A percentile compares a stretch with the other conserved stretches of the same genome.
Evolutionary conservation across 1,139 yeast species (phyloP).

Genomic region (Kluyveromyces sp.): DNA sequence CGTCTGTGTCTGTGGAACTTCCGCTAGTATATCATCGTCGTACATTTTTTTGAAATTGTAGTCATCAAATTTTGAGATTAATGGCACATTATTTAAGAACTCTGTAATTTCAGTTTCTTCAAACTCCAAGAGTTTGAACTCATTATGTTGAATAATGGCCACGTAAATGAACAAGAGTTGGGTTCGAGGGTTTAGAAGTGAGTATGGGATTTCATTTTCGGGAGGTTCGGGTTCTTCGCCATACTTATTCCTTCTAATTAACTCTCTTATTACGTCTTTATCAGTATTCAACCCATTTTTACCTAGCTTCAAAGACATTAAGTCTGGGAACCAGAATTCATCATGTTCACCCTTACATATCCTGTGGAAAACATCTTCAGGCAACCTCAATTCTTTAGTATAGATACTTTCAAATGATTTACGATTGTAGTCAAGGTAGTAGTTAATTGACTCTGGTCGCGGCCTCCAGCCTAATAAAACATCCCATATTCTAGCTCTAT

Average conservation of each 20-base stretch:
- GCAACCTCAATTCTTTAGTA: conserved; percentile 11
- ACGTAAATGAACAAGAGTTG: conserved; percentile 71
- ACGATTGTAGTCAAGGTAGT: conserved; percentile 32
- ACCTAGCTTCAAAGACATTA: conserved; percentile 25
- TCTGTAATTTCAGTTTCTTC: conserved; percentile 88
- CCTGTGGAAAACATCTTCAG: conserved; percentile 11
- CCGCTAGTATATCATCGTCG: conserved; percentile 12
- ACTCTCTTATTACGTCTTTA: conserved; percentile 23
- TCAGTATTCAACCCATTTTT: conserved; percentile 21
- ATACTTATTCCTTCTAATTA: conserved; percentile 22
- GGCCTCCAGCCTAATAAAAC: conserved; percentile 72
- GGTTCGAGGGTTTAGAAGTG: conserved; percentile 66
- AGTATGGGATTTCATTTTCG: conserved; percentile 42
- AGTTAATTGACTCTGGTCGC: conserved; percentile 28
- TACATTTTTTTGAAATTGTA: conserved; percentile 23
- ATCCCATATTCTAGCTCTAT: conserved; percentile 89
- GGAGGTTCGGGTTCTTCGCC: conserved; percentile 9
- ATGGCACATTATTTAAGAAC: conserved; percentile 50
- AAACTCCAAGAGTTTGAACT: conserved; percentile 68
- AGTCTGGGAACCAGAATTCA: conserved; percentile 32
- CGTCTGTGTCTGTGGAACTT: conserved; percentile 9
- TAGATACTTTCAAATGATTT: conserved; percentile 27
- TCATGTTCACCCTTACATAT: conserved; percentile 22
- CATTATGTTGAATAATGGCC: conserved; percentile 75
- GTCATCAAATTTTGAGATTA: conserved; percentile 29